These are phyloP conservation scores for Corylus heterophylla DNA, from an alignment of 306 rosid genomes.

Conservation along the genomic window DNA sequence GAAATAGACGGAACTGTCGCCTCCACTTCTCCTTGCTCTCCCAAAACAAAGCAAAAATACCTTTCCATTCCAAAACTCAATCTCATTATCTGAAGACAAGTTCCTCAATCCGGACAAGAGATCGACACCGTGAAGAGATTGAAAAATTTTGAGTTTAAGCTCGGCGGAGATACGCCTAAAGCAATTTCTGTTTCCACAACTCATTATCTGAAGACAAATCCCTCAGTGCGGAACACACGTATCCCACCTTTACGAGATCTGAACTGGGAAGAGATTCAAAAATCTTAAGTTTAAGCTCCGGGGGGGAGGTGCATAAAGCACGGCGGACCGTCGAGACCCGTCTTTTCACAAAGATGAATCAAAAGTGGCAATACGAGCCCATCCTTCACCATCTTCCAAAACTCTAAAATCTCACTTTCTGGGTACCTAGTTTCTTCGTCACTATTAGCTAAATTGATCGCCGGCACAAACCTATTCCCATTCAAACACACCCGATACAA, in stretches of 20 bases:
- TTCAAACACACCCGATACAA: constrained; percentile 49
- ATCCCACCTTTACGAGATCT: constrained; percentile 57
- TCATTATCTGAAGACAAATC: constrained; percentile 44
- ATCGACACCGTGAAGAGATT: too few relatives aligned
- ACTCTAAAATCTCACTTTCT: constrained; percentile 46
- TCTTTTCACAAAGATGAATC: constrained; percentile 69
- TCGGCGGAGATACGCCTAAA: too few relatives aligned
- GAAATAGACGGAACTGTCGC: too few relatives aligned
- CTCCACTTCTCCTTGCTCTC: too few relatives aligned
- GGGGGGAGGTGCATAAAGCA: constrained; percentile 64
- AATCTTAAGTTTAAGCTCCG: constrained; percentile 64
- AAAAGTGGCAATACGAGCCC: constrained; percentile 68
- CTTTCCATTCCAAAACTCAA: too few relatives aligned
- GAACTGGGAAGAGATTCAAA: constrained; percentile 60
- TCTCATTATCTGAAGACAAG: too few relatives aligned
- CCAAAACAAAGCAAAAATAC: too few relatives aligned
- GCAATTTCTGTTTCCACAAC: constrained; percentile 65
- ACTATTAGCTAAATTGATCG: constrained; percentile 34
- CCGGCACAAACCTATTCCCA: constrained; percentile 37
- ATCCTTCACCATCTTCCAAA: constrained; percentile 82
- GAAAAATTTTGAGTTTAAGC: too few relatives aligned
- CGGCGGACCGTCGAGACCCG: constrained; percentile 62
- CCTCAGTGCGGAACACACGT: constrained; percentile 53
- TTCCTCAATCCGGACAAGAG: too few relatives aligned
- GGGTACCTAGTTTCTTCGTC: not conserved